These are phyloP conservation scores for Termitomyces sp. DNA, from an alignment of 768 basidiomycete species.

Conservation along the genomic window DNA sequence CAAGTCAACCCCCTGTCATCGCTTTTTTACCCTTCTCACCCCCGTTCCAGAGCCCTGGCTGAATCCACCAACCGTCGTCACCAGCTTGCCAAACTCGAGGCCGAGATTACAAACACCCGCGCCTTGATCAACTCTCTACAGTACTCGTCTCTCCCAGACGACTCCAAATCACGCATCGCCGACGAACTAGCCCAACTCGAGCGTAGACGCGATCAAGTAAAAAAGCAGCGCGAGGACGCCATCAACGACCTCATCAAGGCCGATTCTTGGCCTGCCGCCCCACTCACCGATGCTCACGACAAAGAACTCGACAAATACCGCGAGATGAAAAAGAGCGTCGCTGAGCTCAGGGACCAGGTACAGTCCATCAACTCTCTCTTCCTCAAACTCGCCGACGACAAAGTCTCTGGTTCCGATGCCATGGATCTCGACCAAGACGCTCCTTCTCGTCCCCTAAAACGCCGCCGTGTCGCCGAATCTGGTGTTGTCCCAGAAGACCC, in stretches of 20 bases:
- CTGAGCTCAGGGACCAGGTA: slow-evolving; percentile 17
- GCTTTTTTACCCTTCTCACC: not conserved
- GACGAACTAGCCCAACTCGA: slow-evolving; percentile 16
- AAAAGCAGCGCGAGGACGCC: slow-evolving; percentile 11
- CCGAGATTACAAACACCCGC: slow-evolving; percentile 13
- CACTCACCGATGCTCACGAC: slow-evolving; percentile 14
- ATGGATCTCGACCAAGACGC: slow-evolving; percentile 12
- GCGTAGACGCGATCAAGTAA: slow-evolving; percentile 14
- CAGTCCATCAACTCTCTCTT: slow-evolving; percentile 16
- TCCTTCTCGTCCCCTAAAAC: slow-evolving; percentile 13
- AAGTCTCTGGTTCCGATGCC: not conserved
- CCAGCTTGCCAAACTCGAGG: slow-evolving; percentile 12
- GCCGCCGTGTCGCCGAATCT: slow-evolving; percentile 19
- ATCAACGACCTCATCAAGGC: slow-evolving; percentile 16
- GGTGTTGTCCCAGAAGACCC: not conserved
- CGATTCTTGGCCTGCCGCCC: slow-evolving; percentile 24
- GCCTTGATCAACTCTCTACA: slow-evolving; percentile 12
- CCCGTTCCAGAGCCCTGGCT: slow-evolving; percentile 8
- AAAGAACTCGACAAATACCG: slow-evolving; percentile 14
- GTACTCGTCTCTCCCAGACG: slow-evolving; percentile 11
- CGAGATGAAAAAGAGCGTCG: slow-evolving; percentile 16
- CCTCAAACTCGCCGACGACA: slow-evolving; percentile 5
- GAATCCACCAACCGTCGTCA: slow-evolving; percentile 5
- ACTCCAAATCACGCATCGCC: slow-evolving; percentile 8
- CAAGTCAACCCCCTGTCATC: slow-evolving; percentile 2